These are phyloP conservation scores for Glebionis coronaria DNA, from an alignment of 129 eudicot species.

Conservation along the genomic window DNA sequence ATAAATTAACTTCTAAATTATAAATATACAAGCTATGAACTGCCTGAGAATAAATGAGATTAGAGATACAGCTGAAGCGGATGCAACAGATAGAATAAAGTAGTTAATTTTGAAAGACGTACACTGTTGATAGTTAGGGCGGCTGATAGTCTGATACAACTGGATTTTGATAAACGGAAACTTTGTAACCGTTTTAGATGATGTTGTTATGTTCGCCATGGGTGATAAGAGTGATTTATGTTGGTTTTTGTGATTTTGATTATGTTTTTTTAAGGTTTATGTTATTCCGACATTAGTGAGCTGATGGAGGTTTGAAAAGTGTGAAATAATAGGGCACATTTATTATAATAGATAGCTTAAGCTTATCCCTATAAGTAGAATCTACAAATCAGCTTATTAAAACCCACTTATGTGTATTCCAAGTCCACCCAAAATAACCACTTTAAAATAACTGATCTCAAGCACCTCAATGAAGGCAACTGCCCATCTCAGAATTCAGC, in stretches of 20 bases:
- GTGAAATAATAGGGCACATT: neutral
- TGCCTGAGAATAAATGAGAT: slow-evolving; percentile 48
- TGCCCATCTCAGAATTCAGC: too few species aligned
- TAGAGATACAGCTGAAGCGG: slow-evolving; percentile 61
- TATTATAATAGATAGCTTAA: too few species aligned
- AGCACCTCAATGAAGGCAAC: too few species aligned
- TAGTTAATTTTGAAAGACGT: slow-evolving; percentile 54
- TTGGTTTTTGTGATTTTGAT: neutral
- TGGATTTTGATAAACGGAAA: slow-evolving; percentile 79
- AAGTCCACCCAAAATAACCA: too few species aligned
- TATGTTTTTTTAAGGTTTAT: slow-evolving; percentile 14
- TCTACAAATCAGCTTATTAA: too few species aligned
- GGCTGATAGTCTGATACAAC: slow-evolving; percentile 77
- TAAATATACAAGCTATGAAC: neutral
- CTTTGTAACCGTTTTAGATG: slow-evolving; percentile 34
- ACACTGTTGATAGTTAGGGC: slow-evolving; percentile 75
- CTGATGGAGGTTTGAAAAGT: neutral
- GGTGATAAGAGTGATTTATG: neutral
- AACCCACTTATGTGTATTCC: too few species aligned
- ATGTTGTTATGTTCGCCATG: neutral
- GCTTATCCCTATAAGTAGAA: too few species aligned
- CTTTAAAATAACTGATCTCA: too few species aligned
- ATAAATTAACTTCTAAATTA: neutral
- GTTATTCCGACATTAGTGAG: slow-evolving; percentile 33
- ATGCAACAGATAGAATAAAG: slow-evolving; percentile 50